Evolutionary conservation across 306 rosid genomes (phyloP), one percentile per base, ranked within the genome.

Genomic region (Vigna reflexopilosa): DNA sequence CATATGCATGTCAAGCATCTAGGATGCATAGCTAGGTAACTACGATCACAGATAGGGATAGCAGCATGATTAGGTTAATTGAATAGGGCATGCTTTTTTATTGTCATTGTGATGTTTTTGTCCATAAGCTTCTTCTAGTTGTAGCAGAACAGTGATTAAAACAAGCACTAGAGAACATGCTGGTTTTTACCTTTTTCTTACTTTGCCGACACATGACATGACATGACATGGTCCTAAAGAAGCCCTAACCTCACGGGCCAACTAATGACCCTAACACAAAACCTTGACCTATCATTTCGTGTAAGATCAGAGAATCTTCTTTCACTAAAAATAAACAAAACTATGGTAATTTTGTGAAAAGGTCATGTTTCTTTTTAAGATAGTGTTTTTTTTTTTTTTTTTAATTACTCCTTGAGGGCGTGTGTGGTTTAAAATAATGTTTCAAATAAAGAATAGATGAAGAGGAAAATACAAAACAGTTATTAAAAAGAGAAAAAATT

Each of bases 1-100:
- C 36, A 4, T 48, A 65, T 65, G 58, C 70, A n/a, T 74, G 47
- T 74, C 22, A 28, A 62, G 61, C 80, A 48, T 65, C 48, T 48
- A 42, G 57, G 38, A 10, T 70, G 28, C 47, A 50, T 30, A 47
- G 26, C 63, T 58, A 54, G 56, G 10, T 8, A 9, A 14, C 44
- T 16, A 42, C 28, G 42, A 30, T 32, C 48, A 62, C 61, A 30
- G 17, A 49, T n/a, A 30, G 17, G 19, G 44, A 61, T 36, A n/a
- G n/a, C 69, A 9, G 51, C 19, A 71, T 71, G 20, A 44, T 64
- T 80, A 58, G 17, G 70, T 70, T 68, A 15, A 13, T 20, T 57
- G 40, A 58, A 42, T 66, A 36, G 14, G n/a, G 20, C 24, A 54
- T 38, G 30, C 42, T 64, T 64, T 42, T 42, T 5, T 34, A 32